Conservation (phyloP, 108 stramenopile species). For the Fistulifera solaris region DNA sequence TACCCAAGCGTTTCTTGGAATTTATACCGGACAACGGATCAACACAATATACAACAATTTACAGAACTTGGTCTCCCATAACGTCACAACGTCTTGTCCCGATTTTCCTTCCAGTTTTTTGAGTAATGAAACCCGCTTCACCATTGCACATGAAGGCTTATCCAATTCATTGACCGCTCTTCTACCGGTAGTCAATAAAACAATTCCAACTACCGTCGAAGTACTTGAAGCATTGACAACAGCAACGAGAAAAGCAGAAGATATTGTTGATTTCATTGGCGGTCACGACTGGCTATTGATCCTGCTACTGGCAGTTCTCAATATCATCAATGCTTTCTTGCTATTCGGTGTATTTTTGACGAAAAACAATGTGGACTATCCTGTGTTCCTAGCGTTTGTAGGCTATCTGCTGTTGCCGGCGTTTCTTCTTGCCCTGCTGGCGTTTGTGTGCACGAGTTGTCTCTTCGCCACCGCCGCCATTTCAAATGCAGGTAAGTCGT, state of each 20-base stretch:
- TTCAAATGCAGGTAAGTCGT: constrained; percentile 20
- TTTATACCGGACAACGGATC: not conserved
- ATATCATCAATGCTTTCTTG: constrained; percentile 29
- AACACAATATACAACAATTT: not conserved
- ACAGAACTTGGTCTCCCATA: not conserved
- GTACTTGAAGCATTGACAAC: too few species aligned
- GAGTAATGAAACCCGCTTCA: too few species aligned
- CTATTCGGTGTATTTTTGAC: constrained; percentile 16
- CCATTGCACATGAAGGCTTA: too few species aligned
- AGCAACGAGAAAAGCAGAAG: too few species aligned
- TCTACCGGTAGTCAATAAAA: too few species aligned
- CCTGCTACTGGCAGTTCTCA: constrained; percentile 15
- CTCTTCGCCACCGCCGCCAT: constrained; percentile 16
- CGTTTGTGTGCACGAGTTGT: constrained; percentile 8
- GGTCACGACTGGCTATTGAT: too few species aligned
- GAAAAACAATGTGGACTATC: constrained; percentile 28
- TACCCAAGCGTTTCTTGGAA: constrained; percentile 20
- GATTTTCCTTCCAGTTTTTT: not conserved
- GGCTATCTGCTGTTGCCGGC: constrained; percentile 24
- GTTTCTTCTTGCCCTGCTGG: constrained; percentile 15
- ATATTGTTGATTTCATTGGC: too few species aligned
- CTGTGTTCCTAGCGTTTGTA: constrained; percentile 10
- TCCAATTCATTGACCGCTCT: too few species aligned
- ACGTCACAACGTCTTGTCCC: not conserved
- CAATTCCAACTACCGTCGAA: too few species aligned